Evolutionary conservation across 495 filamentous ascomycete genomes (phyloP).

Genomic region (Penicillium angulare): DNA sequence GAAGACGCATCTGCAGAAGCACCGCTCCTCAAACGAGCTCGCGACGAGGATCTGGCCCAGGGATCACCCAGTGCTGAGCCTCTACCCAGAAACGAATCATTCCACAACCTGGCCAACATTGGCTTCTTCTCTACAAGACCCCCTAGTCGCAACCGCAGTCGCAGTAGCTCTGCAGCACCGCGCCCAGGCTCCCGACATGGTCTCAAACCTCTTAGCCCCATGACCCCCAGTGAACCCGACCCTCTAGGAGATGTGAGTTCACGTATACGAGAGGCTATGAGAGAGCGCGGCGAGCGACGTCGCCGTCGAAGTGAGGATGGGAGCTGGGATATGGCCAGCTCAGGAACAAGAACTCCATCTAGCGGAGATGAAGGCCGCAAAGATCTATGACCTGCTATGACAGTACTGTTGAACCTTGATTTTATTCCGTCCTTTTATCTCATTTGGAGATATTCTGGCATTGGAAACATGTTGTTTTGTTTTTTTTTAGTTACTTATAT

Average conservation of each 20-base stretch:
- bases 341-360: conserved; percentile 43
- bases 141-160: conserved; percentile 62
- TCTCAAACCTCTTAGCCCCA: conserved; percentile 67
- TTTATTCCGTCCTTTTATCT: conserved; percentile 8
- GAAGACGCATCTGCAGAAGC: conserved; percentile 17
- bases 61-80: conserved; percentile 40
- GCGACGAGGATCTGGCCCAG: conserved; percentile 20
- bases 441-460: conserved; percentile 15
- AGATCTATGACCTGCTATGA: conserved; percentile 30
- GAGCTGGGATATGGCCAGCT: conserved; percentile 48
- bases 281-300: conserved; percentile 73
- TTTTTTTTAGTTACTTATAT: conserved; percentile 21
- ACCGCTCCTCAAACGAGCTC: conserved; percentile 24
- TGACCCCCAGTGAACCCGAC: conserved; percentile 69
- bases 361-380: conserved; percentile 43
- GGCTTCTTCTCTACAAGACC: conserved; percentile 88
- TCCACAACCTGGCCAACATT: conserved; percentile 80
- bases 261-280: conserved; percentile 86
- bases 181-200: conserved; percentile 60
- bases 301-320: conserved; percentile 61
- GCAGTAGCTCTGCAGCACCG: conserved; percentile 62
- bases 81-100: conserved; percentile 87
- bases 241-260: conserved; percentile 78
- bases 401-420: conserved; percentile 1
- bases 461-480: conserved; percentile 18